Evolutionary conservation across 306 rosid genomes (phyloP).

Genomic region (Gastrolobium villosum): DNA sequence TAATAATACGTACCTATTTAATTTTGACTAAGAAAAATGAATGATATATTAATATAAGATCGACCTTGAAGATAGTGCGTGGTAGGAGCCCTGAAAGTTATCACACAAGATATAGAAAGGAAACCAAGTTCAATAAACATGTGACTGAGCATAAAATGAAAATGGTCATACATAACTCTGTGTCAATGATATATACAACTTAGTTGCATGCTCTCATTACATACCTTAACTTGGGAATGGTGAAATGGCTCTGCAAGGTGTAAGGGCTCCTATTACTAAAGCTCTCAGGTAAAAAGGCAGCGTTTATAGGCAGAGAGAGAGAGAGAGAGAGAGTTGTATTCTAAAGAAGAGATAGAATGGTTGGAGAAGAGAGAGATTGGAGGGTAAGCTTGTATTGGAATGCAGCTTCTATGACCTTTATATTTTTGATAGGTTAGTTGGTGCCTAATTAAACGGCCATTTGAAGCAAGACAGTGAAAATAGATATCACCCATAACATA

Average conservation of each 20-base stretch:
- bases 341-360: neutral
- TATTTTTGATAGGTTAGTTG: slow-evolving; percentile 66
- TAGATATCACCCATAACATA: neutral
- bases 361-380: slow-evolving; percentile 27
- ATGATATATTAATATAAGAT: slow-evolving; percentile 23
- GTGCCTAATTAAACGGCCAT: slow-evolving; percentile 67
- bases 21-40: slow-evolving; percentile 15
- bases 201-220: neutral
- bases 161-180: neutral
- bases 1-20: slow-evolving; percentile 27
- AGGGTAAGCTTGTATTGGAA: slow-evolving; percentile 58
- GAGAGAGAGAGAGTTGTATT: slow-evolving; percentile 3
- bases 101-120: slow-evolving; percentile 19
- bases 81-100: slow-evolving; percentile 58
- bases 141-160: neutral
- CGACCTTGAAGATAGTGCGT: slow-evolving; percentile 38
- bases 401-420: slow-evolving; percentile 53
- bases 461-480: slow-evolving; percentile 50
- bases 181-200: neutral
- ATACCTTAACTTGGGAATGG: slow-evolving; percentile 45
- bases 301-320: slow-evolving; percentile 30
- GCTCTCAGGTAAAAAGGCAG: slow-evolving; percentile 34
- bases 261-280: slow-evolving; percentile 54
- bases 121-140: slow-evolving; percentile 9
- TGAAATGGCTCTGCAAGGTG: slow-evolving; percentile 31